A percentile compares a stretch with the other conserved stretches of the same genome.
Conservation (phyloP, 2,329 filamentous ascomycete species). For the Pezizomycotina sp. region DNA sequence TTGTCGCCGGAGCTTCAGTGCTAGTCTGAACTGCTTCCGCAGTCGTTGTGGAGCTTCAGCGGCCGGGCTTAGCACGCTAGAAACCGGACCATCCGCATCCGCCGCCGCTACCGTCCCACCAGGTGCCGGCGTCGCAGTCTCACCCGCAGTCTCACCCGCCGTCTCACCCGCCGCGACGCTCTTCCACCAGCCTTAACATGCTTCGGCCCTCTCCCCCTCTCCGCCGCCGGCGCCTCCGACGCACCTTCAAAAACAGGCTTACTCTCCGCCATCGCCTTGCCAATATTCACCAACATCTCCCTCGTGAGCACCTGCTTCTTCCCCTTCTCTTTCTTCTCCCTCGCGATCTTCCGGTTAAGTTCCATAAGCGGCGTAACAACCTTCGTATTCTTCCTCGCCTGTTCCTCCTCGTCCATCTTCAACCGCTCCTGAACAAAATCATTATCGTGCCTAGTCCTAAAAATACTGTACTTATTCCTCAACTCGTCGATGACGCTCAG, state of each 20-base stretch:
- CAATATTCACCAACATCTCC: constrained; percentile 46
- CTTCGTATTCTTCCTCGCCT: constrained; percentile 28
- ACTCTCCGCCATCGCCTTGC: constrained; percentile 43
- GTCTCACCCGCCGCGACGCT: constrained; percentile 1
- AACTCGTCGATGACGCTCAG: constrained; percentile 66
- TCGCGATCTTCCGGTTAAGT: constrained; percentile 40
- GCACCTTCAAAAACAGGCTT: constrained; percentile 26
- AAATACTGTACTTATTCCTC: constrained; percentile 63
- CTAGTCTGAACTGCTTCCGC: too few relatives aligned
- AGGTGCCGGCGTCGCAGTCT: constrained; percentile 3
- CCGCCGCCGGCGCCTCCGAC: constrained; percentile 4
- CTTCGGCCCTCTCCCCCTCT: constrained; percentile 7
- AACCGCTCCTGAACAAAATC: constrained; percentile 53
- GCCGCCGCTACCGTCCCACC: too few relatives aligned
- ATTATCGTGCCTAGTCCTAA: constrained; percentile 62
- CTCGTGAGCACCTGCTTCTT: constrained; percentile 39
- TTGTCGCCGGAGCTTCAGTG: too few relatives aligned
- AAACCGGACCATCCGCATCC: too few relatives aligned
- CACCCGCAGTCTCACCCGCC: constrained; percentile 1
- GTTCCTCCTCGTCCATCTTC: constrained; percentile 38
- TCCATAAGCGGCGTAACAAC: constrained; percentile 40
- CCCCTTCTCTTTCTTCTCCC: constrained; percentile 37
- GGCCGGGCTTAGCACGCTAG: too few relatives aligned
- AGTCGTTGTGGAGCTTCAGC: too few relatives aligned
- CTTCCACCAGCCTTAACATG: constrained; percentile 6